Evolutionary conservation across 176 grass and related monocot genomes (phyloP).

Genomic region (Leersia perrieri): DNA sequence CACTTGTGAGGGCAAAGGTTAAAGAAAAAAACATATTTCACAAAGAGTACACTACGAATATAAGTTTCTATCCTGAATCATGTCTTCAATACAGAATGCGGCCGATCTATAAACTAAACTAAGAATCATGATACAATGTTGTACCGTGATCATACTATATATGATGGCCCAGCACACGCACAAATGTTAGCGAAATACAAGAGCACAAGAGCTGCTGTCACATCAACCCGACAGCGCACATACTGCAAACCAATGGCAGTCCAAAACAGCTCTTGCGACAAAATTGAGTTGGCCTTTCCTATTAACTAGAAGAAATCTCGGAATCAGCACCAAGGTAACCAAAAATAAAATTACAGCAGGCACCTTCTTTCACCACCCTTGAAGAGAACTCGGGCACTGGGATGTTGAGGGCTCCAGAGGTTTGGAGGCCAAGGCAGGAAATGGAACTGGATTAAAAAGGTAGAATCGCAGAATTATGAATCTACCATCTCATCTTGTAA

Average conservation of each 20-base stretch:
- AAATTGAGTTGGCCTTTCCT: constrained; percentile 44
- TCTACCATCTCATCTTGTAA: constrained; percentile 99
- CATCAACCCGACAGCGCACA: constrained; percentile 34
- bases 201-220: constrained; percentile 52
- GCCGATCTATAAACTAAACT: constrained; percentile 39
- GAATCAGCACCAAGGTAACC: constrained; percentile 41
- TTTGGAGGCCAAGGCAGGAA: constrained; percentile 32
- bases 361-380: constrained; percentile 65
- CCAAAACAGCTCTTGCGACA: constrained; percentile 49
- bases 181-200: constrained; percentile 54
- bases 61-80: constrained; percentile 35
- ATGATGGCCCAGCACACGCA: constrained; percentile 35
- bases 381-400: constrained; percentile 39
- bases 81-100: constrained; percentile 7
- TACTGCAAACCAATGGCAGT: constrained; percentile 46
- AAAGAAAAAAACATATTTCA: constrained; percentile 22
- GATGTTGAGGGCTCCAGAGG: constrained; percentile 40
- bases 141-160: constrained; percentile 27
- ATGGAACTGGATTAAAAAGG: constrained; percentile 38
- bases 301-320: constrained; percentile 45
- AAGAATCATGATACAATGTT: constrained; percentile 40
- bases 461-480: constrained; percentile 56
- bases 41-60: constrained; percentile 20
- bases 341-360: constrained; percentile 49
- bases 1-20: background rate